Base-by-base conservation (phyloP, 106 monocot species). In the Acanthochlamys bracteata region DNA sequence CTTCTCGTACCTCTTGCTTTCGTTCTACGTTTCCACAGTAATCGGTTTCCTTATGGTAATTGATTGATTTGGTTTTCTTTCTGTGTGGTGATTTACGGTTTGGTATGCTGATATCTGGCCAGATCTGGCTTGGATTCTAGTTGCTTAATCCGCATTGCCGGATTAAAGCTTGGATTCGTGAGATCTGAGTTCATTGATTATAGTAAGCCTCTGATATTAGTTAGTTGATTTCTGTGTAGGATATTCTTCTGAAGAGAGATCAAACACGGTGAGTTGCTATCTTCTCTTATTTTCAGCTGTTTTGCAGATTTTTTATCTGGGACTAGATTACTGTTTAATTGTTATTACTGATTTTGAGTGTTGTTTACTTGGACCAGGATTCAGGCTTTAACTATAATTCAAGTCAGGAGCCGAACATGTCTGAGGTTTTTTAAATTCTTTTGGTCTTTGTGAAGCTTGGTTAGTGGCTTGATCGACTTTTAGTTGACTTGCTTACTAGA, bases 1-100 rank as follows among this genome's bases (percentile, higher is more conserved):
- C 39, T 63, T 7, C 63, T 63, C 20, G 63, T 63, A 11, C 41
- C 63, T 0, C 45, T 63, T 14, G 63, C 43, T 24, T 42, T 63
- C 23, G 42, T 63, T 42, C 63, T 63, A 17, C 20, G 43, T 10
- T 23, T 63, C 45, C 43, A 63, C 43, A 45, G 22, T 10, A 19
- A 33, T 40, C 63, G 63, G 11, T 24, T 45, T 6, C 63, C 63
- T 24, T 62, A 62, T 15, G 61, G 61, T 62, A 9, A 20, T 57
- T 33, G 6, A 33, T 33, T 33, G 1, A 6, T 6, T 33, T 33
- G 33, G 6, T 33, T 33, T 20, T 57, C 3, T 57, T 19, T 57
- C 56, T 57, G 33, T 33, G 1, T 33, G 33, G 33, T 33, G 1
- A 20, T 21, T 24, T 22, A 7, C 24, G 1, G 56, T 11, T 57